These are phyloP conservation scores for Xylariaceae sp. DNA, from an alignment of 2,329 filamentous ascomycete species.

Conservation along the genomic window DNA sequence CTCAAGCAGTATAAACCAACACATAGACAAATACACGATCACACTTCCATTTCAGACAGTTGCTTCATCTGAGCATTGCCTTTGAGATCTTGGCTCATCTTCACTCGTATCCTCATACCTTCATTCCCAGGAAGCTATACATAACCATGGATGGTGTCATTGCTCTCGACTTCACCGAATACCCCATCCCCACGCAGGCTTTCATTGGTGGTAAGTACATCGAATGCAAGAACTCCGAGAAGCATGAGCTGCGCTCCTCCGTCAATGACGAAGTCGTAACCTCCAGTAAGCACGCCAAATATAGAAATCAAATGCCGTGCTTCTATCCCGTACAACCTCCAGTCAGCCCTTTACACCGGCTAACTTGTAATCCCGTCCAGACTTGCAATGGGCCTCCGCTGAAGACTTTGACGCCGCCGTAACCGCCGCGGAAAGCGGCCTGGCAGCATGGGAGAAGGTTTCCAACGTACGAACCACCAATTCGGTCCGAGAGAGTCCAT, in stretches of 20 bases:
- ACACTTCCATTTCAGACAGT: neutral
- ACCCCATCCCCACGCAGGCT: slow-evolving; percentile 16
- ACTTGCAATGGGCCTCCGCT: slow-evolving; percentile 20
- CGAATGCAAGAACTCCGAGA: slow-evolving; percentile 9
- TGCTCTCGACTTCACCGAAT: slow-evolving; percentile 17
- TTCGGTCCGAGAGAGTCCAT: neutral
- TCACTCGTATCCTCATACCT: too few relatives aligned
- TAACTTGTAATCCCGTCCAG: neutral
- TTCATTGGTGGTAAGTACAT: slow-evolving; percentile 18
- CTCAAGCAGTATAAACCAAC: too few relatives aligned
- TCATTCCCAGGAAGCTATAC: neutral
- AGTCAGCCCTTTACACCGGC: too few relatives aligned
- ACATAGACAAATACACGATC: too few relatives aligned
- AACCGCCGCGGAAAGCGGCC: slow-evolving; percentile 23
- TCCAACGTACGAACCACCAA: slow-evolving; percentile 18
- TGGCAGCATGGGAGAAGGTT: slow-evolving; percentile 26
- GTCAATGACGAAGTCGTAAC: slow-evolving; percentile 20
- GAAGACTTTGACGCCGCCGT: slow-evolving; percentile 29
- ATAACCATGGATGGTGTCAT: slow-evolving; percentile 5
- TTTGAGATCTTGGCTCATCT: too few relatives aligned
- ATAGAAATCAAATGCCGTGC: too few relatives aligned
- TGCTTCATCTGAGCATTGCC: neutral
- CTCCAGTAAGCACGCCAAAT: slow-evolving; percentile 3
- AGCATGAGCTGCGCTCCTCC: slow-evolving; percentile 15
- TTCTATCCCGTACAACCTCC: too few relatives aligned